A percentile compares a stretch with the other conserved stretches of the same genome.
phyloP scores from a whole-genome alignment of 2,329 filamentous ascomycete genomes.

The Aspergillus puulaauensis region DNA sequence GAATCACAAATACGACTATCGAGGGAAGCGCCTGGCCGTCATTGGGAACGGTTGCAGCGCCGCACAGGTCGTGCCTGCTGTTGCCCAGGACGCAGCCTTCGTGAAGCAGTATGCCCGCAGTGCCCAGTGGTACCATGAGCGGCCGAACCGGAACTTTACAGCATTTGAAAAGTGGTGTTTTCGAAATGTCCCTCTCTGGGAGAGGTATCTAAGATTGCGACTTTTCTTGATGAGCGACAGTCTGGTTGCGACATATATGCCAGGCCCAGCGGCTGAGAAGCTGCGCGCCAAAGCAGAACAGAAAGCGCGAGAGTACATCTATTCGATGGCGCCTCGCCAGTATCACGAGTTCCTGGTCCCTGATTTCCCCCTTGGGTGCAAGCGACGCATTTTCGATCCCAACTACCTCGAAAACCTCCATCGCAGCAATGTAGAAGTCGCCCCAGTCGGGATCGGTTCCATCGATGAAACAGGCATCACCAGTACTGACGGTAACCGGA shows the following conservation, averaged over 20 bases:
- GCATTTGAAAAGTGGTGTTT: conserved; percentile 29
- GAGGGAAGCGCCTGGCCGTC: conserved; percentile 28
- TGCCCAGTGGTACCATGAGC: conserved; percentile 35
- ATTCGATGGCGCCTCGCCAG: conserved; percentile 16
- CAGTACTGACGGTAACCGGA: conserved; percentile 11
- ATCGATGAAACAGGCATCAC: conserved; percentile 16
- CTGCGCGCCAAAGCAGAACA: conserved; percentile 13
- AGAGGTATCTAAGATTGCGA: conserved; percentile 18
- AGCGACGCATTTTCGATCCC: conserved; percentile 12
- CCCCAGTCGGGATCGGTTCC: conserved; percentile 11
- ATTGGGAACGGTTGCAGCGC: conserved; percentile 35
- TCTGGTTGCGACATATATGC: conserved; percentile 18
- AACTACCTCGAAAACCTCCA: conserved; percentile 11
- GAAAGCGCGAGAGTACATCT: conserved; percentile 20
- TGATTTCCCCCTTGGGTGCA: conserved; percentile 13
- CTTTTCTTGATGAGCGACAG: conserved; percentile 21
- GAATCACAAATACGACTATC: conserved; percentile 24
- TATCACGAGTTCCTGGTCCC: conserved; percentile 20
- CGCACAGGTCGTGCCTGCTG: conserved; percentile 28
- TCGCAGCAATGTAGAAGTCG: conserved; percentile 12
- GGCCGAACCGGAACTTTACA: conserved; percentile 31
- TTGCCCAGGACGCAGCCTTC: conserved; percentile 19
- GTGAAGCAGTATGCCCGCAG: conserved; percentile 27
- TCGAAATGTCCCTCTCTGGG: conserved; percentile 23
- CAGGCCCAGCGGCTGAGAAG: conserved; percentile 14